These are phyloP conservation scores for Neopestalotiopsis rosae DNA, from an alignment of 2,329 filamentous ascomycete genomes.

Conservation along the genomic window DNA sequence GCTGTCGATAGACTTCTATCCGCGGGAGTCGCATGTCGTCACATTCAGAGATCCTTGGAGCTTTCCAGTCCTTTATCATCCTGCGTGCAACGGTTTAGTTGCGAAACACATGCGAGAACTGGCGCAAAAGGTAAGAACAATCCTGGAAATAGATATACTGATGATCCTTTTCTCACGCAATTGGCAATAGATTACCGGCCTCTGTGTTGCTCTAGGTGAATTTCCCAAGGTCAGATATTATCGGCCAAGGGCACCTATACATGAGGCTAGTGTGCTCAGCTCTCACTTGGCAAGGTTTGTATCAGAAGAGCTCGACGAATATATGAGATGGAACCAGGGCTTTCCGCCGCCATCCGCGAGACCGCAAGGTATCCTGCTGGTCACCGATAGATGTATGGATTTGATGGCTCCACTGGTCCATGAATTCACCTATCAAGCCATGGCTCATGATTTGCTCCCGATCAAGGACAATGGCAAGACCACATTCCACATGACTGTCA, in stretches of 20 bases:
- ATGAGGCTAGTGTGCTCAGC: conserved; percentile 88
- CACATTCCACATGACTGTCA: conserved; percentile 80
- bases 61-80: conserved; percentile 91
- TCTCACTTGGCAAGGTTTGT: conserved; percentile 89
- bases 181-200: conserved; percentile 70
- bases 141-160: background rate
- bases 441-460: conserved; percentile 91
- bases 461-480: conserved; percentile 90
- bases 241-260: conserved; percentile 72
- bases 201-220: conserved; percentile 92
- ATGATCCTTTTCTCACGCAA: conserved; percentile 1
- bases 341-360: conserved; percentile 82
- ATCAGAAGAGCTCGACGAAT: conserved; percentile 88
- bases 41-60: conserved; percentile 96
- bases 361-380: conserved; percentile 81
- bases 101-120: conserved; percentile 81
- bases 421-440: conserved; percentile 98
- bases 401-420: conserved; percentile 85
- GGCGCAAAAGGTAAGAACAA: conserved; percentile 76
- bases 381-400: conserved; percentile 94
- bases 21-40: conserved; percentile 87
- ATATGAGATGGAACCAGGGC: conserved; percentile 81
- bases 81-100: conserved; percentile 84
- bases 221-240: conserved; percentile 95
- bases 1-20: conserved; percentile 86